Conservation (phyloP, 163 green algal genomes). For the Coccomyxa subellipsoidea region DNA sequence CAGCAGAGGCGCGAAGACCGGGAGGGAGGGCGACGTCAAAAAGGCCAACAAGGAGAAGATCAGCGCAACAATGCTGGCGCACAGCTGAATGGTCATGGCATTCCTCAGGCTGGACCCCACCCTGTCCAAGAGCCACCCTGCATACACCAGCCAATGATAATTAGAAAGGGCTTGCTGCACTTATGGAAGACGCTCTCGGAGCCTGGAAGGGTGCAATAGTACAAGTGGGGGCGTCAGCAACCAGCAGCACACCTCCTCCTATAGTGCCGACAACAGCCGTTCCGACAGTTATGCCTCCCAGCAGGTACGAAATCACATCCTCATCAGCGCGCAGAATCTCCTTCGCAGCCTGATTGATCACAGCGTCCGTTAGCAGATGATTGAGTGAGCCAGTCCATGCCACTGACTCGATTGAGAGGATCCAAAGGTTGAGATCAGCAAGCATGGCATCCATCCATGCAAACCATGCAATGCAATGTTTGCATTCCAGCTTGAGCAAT, state of each 20-base stretch:
- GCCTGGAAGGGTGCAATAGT: no score
- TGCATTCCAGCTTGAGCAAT: no score
- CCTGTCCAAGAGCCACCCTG: slow-evolving; percentile 73
- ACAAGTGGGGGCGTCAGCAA: no score
- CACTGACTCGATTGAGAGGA: no score
- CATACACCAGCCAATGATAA: no score
- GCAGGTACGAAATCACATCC: slow-evolving; percentile 66
- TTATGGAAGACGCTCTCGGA: no score
- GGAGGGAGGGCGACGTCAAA: slow-evolving; percentile 38
- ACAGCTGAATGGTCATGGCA: slow-evolving; percentile 57
- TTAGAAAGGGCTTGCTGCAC: no score
- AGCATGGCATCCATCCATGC: no score
- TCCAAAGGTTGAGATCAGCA: no score
- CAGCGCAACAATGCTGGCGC: slow-evolving; percentile 30
- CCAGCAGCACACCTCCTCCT: slow-evolving; percentile 4
- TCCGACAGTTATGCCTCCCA: slow-evolving; percentile 83
- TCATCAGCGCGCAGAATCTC: slow-evolving; percentile 60
- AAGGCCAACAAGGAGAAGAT: slow-evolving; percentile 59
- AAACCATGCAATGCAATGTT: no score
- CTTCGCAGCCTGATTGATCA: slow-evolving; percentile 7
- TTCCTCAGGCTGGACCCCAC: slow-evolving; percentile 58
- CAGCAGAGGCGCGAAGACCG: slow-evolving; percentile 65
- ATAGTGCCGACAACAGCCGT: slow-evolving; percentile 63
- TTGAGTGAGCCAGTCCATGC: no score
- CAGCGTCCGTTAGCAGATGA: neutral